phyloP scores from a whole-genome alignment of 1,284 basidiomycete genomes.

The Xanthoconium separans region DNA sequence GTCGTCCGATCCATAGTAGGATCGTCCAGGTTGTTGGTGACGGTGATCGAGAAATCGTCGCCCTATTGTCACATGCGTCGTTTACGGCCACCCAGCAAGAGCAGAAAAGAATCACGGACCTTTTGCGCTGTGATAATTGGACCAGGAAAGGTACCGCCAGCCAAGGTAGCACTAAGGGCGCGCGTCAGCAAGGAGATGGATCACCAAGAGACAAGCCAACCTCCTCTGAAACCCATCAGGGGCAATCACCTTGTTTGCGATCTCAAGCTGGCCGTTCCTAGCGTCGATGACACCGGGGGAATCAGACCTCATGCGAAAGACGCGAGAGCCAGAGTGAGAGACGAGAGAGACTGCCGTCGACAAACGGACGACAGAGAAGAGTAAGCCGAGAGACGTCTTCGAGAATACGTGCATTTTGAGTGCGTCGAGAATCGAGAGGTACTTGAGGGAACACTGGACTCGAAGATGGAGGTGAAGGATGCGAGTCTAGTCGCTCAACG shows the following conservation, averaged over 20 bases:
- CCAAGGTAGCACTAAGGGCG: conserved; percentile 23
- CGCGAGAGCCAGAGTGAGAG: conserved; percentile 3
- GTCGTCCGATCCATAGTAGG: conserved; percentile 28
- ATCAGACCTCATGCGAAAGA: conserved; percentile 4
- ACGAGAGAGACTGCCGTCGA: conserved; percentile 20
- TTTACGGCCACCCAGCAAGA: background rate
- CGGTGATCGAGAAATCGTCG: conserved; percentile 27
- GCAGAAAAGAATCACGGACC: conserved; percentile 12
- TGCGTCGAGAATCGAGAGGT: conserved; percentile 5
- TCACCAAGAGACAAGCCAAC: conserved; percentile 16
- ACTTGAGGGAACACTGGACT: conserved; percentile 18
- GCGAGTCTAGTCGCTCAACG: background rate
- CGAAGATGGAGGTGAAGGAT: background rate
- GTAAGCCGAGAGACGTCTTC: conserved; percentile 9
- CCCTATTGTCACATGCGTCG: conserved; percentile 16
- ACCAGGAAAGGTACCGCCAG: conserved; percentile 30
- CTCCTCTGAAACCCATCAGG: conserved; percentile 35
- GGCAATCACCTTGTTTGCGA: conserved; percentile 33
- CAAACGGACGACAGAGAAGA: conserved; percentile 14
- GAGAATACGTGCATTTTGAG: conserved; percentile 23
- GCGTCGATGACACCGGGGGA: conserved; percentile 21
- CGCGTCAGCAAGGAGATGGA: background rate
- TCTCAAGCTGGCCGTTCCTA: conserved; percentile 20
- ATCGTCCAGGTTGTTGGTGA: conserved; percentile 28
- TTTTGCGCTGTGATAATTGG: conserved; percentile 33